These are phyloP conservation scores for Rhynchospora tenuis DNA, from an alignment of 176 grass and related monocot species.

Conservation along the genomic window DNA sequence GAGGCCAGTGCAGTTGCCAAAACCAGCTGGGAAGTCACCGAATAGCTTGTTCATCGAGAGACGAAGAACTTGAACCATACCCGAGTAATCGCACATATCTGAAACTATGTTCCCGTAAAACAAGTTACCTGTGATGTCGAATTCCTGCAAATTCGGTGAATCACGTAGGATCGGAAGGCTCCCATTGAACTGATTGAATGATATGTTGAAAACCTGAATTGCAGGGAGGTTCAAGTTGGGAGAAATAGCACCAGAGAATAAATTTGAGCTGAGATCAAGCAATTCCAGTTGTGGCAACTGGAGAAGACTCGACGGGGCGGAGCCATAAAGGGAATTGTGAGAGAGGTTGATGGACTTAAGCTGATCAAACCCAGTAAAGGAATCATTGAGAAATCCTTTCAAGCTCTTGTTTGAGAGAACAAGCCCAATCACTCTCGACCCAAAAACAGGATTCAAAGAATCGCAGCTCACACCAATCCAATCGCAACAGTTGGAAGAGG, in stretches of 20 bases:
- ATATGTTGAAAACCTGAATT: conserved; percentile 59
- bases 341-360: conserved; percentile 61
- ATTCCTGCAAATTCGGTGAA: conserved; percentile 43
- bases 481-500: conserved; percentile 47
- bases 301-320: conserved; percentile 27
- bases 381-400: conserved; percentile 37
- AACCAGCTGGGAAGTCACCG: conserved; percentile 39
- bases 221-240: conserved; percentile 30
- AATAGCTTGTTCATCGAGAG: conserved; percentile 57
- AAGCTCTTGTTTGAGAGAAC: conserved; percentile 62
- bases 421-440: conserved; percentile 43
- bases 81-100: conserved; percentile 30
- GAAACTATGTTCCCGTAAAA: conserved; percentile 51
- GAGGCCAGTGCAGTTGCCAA: conserved; percentile 44
- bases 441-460: not conserved
- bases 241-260: conserved; percentile 45
- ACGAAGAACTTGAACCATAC: conserved; percentile 39
- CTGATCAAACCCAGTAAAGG: conserved; percentile 37
- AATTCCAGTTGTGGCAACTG: conserved; percentile 29
- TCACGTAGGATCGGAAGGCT: conserved; percentile 40
- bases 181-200: conserved; percentile 61
- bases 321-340: conserved; percentile 40
- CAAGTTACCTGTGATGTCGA: conserved; percentile 47
- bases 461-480: conserved; percentile 66
- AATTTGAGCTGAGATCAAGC: conserved; percentile 81